Evolutionary conservation across 1,284 basidiomycete species (phyloP), one percentile per base, ranked within the genome.

Genomic region (Peniophora sp.): DNA sequence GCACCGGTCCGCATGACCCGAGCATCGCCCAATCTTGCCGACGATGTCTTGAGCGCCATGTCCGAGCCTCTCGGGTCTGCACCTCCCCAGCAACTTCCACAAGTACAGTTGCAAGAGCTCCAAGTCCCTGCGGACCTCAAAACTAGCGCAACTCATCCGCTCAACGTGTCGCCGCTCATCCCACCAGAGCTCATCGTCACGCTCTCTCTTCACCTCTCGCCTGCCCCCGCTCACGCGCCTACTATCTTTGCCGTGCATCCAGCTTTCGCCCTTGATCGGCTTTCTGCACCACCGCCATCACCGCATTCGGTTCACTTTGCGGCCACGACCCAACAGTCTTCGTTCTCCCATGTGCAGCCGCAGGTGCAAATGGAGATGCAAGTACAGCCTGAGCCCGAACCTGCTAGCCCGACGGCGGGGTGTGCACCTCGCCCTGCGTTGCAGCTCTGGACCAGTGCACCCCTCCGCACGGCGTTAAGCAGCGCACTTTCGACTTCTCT

Each of bases 111-210:
- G 27, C 27, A 6, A 12, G 27, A 32, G 12, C 6, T 32, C 12
- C 27, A 32, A 12, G 27, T 43, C 56, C 53, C 56, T 52, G 48
- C 55, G 50, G 47, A 58, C 52, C 57, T 83, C 53, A 92, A 91
- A 62, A 94, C 91, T 0, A 92, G 89, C 1, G 73, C 80, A 46
- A 80, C 86, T 0, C 90, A 94, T 65, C 92, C 91, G 2, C 88
- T 94, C 63, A 88, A 85, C 53, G 74, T 88, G 49, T 88, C 86
- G 2, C 65, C 69, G 47, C 74, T 89, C 9, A 77, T 89, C 59
- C 83, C 85, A 1, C 69, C 71, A 6, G 82, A 87, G 54, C 69
- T 79, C 14, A 58, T 86, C 22, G 60, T 76, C 19, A 66, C 76
- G 50, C 75, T 82, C 52, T 82, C 76, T 16, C 79, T 75, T 6